Evolutionary conservation across 2,329 filamentous ascomycete species (phyloP).

Genomic region (Aspergillus jensenii): DNA sequence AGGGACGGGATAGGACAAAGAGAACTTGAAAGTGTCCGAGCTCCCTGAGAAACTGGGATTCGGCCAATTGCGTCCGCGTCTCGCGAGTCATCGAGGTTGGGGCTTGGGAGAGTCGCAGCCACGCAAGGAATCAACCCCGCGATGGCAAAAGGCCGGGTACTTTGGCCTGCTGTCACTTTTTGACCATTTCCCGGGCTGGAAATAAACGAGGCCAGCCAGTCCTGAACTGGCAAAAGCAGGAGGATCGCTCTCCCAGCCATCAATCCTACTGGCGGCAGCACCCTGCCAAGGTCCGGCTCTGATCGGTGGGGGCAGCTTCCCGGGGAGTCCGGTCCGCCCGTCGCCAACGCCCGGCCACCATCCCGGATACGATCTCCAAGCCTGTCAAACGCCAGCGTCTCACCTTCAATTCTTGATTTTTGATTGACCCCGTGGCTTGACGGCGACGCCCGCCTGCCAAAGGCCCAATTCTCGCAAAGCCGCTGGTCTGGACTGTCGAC

Average conservation of each 20-base stretch:
- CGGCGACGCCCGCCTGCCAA: background rate
- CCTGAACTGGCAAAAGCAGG: background rate
- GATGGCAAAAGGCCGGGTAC: background rate
- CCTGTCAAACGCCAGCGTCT: conserved; percentile 11
- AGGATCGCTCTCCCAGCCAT: background rate
- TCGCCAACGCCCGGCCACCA: conserved; percentile 4
- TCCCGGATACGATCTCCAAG: conserved; percentile 11
- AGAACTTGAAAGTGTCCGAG: background rate
- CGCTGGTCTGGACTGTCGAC: conserved; percentile 4
- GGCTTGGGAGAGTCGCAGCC: background rate
- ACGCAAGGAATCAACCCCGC: conserved; percentile 4
- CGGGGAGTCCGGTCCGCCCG: conserved; percentile 22
- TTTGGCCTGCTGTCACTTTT: background rate
- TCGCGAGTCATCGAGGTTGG: background rate
- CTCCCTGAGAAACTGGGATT: no score
- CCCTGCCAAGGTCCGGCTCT: background rate
- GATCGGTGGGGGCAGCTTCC: conserved; percentile 12
- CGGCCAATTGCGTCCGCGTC: background rate
- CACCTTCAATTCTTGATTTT: background rate
- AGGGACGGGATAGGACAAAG: background rate
- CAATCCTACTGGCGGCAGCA: background rate
- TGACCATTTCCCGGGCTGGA: background rate
- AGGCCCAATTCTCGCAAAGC: conserved; percentile 10
- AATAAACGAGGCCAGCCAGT: background rate
- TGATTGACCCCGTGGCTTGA: background rate